A percentile compares a stretch with the other conserved stretches of the same genome.
These are phyloP conservation scores for Oryza rufipogon DNA, from an alignment of 176 grass and related monocot genomes.

Conservation along the genomic window DNA sequence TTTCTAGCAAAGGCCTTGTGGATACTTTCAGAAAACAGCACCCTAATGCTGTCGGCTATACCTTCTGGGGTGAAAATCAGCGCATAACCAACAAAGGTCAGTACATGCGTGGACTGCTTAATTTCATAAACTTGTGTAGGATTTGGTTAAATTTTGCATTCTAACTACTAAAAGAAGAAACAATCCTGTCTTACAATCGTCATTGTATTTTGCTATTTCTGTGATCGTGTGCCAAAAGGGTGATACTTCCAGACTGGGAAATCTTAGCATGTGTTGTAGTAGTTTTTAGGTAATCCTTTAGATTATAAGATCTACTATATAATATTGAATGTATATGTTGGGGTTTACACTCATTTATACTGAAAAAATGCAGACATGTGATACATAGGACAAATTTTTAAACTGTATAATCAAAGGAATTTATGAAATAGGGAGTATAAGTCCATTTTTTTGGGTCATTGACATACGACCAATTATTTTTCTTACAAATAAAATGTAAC, in stretches of 20 bases:
- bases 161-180: neutral
- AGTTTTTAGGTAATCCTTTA: neutral
- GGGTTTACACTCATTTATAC: neutral
- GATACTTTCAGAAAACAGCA: slow-evolving; percentile 93
- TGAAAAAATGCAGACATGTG: neutral
- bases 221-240: slow-evolving; percentile 8
- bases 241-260: neutral
- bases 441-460: neutral
- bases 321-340: neutral
- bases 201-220: neutral
- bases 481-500: neutral
- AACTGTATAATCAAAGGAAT: neutral
- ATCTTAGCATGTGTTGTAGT: neutral
- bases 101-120: slow-evolving; percentile 1
- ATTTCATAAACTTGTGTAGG: neutral
- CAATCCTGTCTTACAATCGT: neutral
- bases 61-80: slow-evolving; percentile 89
- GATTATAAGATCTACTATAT: neutral
- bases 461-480: neutral
- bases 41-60: slow-evolving; percentile 71
- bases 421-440: no score
- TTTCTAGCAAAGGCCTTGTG: slow-evolving; percentile 63
- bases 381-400: slow-evolving; percentile 1
- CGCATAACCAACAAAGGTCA: slow-evolving; percentile 46
- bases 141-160: neutral